Evolutionary conservation across 441 rosid species (phyloP).

Genomic region (Biscutella laevigata): DNA sequence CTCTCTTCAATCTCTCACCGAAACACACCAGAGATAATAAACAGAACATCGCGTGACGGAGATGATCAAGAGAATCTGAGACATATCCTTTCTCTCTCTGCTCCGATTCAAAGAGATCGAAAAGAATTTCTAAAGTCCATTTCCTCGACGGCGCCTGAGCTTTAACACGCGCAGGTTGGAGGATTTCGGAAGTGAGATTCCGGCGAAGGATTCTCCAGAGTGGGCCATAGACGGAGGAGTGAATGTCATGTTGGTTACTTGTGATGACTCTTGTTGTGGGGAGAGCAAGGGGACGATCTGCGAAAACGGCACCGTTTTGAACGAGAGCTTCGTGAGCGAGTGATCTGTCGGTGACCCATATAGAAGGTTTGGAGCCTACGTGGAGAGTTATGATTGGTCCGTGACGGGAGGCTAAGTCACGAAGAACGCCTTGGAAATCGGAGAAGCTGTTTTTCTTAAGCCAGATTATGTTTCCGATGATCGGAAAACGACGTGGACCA

Average conservation of each 20-base stretch:
- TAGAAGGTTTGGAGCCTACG: conserved; percentile 24
- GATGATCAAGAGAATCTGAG: conserved; percentile 12
- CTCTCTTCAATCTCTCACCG: conserved; percentile 26
- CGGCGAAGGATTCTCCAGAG: conserved; percentile 29
- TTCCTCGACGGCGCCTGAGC: conserved; percentile 26
- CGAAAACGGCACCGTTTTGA: conserved; percentile 25
- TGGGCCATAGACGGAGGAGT: conserved; percentile 27
- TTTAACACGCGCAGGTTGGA: conserved; percentile 23
- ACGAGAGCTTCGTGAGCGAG: conserved; percentile 27
- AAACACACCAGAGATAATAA: conserved; percentile 30
- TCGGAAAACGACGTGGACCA: conserved; percentile 17
- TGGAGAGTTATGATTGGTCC: conserved; percentile 29
- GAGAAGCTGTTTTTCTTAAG: conserved; percentile 27
- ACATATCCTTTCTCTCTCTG: conserved; percentile 20
- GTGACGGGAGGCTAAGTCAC: conserved; percentile 23
- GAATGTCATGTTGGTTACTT: conserved; percentile 27
- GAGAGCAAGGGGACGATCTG: conserved; percentile 27
- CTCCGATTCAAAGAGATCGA: conserved; percentile 15
- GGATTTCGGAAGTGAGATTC: conserved; percentile 25
- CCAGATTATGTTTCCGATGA: conserved; percentile 29
- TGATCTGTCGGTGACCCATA: conserved; percentile 26
- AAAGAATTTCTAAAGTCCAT: conserved; percentile 25
- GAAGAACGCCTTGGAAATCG: conserved; percentile 26
- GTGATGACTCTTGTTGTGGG: conserved; percentile 25
- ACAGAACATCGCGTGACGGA: conserved; percentile 33